A percentile compares a stretch with the other conserved stretches of the same genome.
These are phyloP conservation scores for Epichloe festucae DNA, from an alignment of 2,329 filamentous ascomycete species.

Conservation along the genomic window DNA sequence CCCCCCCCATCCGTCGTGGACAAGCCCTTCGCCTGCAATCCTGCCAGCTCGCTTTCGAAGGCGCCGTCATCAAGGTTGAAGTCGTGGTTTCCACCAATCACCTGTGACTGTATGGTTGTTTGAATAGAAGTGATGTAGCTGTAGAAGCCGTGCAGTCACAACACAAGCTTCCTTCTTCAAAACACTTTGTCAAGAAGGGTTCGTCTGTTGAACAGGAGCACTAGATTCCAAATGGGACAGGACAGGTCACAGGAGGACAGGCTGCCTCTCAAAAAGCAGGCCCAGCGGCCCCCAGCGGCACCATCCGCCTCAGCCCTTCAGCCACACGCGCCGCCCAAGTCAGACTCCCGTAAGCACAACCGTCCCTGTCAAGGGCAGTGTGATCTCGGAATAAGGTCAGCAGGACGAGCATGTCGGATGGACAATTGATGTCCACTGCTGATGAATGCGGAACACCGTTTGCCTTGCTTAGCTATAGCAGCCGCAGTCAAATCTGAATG, in stretches of 20 bases:
- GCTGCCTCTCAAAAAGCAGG: not conserved
- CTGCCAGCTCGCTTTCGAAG: constrained; percentile 19
- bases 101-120: constrained; percentile 12
- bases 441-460: too few species aligned
- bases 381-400: too few species aligned
- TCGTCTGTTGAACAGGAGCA: not conserved
- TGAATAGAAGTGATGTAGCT: too few species aligned
- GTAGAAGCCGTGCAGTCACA: too few species aligned
- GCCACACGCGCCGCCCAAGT: not conserved
- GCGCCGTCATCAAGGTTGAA: constrained; percentile 24
- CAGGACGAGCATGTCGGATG: too few species aligned
- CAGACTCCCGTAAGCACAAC: not conserved
- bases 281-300: too few species aligned
- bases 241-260: not conserved
- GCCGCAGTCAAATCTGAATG: too few species aligned
- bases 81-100: constrained; percentile 40
- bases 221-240: too few species aligned
- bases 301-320: not conserved
- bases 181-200: too few species aligned
- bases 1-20: constrained; percentile 23
- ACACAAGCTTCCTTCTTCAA: too few species aligned
- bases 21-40: constrained; percentile 4
- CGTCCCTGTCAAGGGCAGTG: not conserved
- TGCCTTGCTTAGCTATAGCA: too few species aligned
- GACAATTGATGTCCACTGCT: too few species aligned